Evolutionary conservation across 805 yeast species (phyloP).

Genomic region (Lipomyces chichibuensis): DNA sequence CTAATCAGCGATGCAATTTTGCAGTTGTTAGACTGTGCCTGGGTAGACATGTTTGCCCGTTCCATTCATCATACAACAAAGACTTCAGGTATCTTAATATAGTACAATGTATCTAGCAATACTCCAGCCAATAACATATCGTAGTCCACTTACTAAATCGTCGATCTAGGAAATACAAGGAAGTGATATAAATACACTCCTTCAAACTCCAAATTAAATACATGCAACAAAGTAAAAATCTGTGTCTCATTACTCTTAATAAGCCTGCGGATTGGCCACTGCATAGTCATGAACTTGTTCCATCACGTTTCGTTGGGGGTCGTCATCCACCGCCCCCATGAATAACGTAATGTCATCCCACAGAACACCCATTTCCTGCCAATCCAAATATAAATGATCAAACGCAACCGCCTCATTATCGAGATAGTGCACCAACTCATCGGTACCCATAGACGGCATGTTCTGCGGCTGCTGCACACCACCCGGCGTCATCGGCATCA

Average conservation of each 20-base stretch:
- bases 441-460: slow-evolving; percentile 29
- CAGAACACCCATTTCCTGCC: slow-evolving; percentile 32
- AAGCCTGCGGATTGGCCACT: neutral
- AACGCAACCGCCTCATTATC: slow-evolving; percentile 36
- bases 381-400: slow-evolving; percentile 34
- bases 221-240: neutral
- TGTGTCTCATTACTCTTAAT: neutral
- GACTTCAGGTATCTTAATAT: neutral
- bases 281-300: neutral
- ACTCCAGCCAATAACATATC: neutral
- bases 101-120: neutral
- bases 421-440: slow-evolving; percentile 29
- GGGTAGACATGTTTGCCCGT: no score
- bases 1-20: slow-evolving; percentile 48
- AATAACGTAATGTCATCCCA: slow-evolving; percentile 33
- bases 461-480: slow-evolving; percentile 3
- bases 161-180: neutral
- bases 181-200: neutral
- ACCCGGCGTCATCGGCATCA: neutral
- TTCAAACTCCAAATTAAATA: neutral
- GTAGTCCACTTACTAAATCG: neutral
- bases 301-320: neutral
- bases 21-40: no score
- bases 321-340: slow-evolving; percentile 9
- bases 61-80: neutral